phyloP scores from a whole-genome alignment of 768 basidiomycete genomes.

The Mycena albidolilacea region DNA sequence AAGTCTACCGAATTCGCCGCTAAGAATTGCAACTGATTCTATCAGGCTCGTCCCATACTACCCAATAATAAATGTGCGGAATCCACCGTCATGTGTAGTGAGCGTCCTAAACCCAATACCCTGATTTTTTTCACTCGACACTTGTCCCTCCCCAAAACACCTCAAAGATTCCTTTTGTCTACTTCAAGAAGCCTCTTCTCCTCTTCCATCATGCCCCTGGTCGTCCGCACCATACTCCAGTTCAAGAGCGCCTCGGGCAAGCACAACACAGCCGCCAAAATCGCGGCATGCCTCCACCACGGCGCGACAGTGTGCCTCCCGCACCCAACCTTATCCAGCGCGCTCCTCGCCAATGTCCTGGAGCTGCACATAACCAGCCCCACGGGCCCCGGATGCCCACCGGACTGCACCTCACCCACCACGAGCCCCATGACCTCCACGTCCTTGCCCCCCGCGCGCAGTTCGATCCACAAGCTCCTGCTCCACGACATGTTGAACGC shows the following conservation, averaged over 20 bases:
- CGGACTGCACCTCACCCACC: constrained; percentile 19
- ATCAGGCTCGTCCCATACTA: neutral
- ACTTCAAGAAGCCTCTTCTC: constrained; percentile 10
- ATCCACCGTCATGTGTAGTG: neutral
- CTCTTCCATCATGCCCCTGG: neutral
- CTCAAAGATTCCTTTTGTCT: constrained; percentile 9
- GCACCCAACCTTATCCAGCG: constrained; percentile 21
- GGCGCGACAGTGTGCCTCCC: constrained; percentile 10
- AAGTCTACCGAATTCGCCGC: no score
- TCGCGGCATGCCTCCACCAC: constrained; percentile 17
- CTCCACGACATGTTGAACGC: constrained; percentile 14
- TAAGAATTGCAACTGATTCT: no score
- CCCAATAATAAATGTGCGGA: neutral
- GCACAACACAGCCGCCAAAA: constrained; percentile 7
- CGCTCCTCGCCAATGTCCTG: constrained; percentile 10
- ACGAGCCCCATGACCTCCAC: constrained; percentile 18
- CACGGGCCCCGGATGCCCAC: neutral
- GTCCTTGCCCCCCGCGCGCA: constrained; percentile 7
- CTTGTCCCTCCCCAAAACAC: constrained; percentile 1
- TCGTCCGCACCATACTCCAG: constrained; percentile 12
- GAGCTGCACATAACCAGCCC: constrained; percentile 8
- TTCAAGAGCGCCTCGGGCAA: constrained; percentile 7
- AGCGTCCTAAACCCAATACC: neutral
- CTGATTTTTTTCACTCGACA: neutral
- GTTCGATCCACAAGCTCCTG: constrained; percentile 8